Conservation (phyloP, 257 asterid genomes). For the Ligustrum vulgare region DNA sequence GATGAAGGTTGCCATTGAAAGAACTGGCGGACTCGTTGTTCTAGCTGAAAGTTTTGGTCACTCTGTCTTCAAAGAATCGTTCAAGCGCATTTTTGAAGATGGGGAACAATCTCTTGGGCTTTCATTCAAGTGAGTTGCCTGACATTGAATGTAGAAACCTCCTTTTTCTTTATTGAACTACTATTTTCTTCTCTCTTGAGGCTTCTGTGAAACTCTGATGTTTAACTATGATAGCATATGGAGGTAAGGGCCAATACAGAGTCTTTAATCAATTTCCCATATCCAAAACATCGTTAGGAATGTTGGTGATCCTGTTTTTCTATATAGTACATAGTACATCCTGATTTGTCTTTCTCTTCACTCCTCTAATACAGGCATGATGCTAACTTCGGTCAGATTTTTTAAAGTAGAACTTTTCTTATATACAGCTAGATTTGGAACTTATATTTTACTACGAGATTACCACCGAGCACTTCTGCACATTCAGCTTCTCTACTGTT, state of each 20-base stretch:
- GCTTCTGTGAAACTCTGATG: background rate
- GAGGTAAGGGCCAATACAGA: background rate
- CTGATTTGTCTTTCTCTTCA: background rate
- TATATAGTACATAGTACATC: too few species aligned
- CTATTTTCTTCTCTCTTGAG: background rate
- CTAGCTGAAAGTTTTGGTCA: slow-evolving; percentile 98
- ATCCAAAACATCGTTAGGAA: background rate
- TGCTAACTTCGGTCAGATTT: background rate
- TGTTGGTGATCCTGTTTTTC: background rate
- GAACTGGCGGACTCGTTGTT: slow-evolving; percentile 91
- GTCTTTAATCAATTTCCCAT: background rate
- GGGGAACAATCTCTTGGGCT: slow-evolving; percentile 97
- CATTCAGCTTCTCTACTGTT: background rate
- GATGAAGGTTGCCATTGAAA: slow-evolving; percentile 97
- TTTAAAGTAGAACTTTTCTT: background rate
- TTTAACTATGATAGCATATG: background rate
- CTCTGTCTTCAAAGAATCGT: slow-evolving; percentile 94
- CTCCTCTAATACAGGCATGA: background rate
- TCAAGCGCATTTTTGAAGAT: slow-evolving; percentile 73
- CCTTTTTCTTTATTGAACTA: background rate
- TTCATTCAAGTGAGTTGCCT: slow-evolving; percentile 76
- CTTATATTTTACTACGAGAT: slow-evolving; percentile 6
- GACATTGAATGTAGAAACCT: background rate
- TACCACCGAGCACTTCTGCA: background rate
- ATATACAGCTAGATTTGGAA: slow-evolving; percentile 1